phyloP scores from a whole-genome alignment of 2,329 filamentous ascomycete species.

The Aspergillus udagawae region DNA sequence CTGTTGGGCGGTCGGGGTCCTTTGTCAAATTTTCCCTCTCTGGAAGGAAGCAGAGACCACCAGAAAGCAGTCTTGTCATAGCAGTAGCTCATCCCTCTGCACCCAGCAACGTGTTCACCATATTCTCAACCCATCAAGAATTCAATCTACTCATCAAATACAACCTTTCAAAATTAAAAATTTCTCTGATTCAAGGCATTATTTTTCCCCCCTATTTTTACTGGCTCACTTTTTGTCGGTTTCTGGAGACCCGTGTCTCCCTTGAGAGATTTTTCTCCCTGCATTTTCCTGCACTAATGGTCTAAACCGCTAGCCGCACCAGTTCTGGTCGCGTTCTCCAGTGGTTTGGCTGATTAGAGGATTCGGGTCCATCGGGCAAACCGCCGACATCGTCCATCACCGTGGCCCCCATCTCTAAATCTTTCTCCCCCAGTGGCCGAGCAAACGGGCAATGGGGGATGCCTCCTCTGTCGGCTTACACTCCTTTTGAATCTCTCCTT shows the following conservation, averaged over 20 bases:
- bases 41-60: background rate
- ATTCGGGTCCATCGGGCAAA: conserved; percentile 5
- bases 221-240: background rate
- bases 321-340: conserved; percentile 1
- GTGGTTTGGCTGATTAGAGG: conserved; percentile 2
- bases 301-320: conserved; percentile 17
- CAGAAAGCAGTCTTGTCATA: background rate
- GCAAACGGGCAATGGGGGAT: conserved; percentile 48
- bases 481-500: conserved; percentile 78
- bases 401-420: conserved; percentile 36
- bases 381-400: conserved; percentile 19
- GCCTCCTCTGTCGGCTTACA: conserved; percentile 64
- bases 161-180: background rate
- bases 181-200: background rate
- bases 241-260: background rate
- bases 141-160: background rate
- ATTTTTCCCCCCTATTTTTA: conserved; percentile 1
- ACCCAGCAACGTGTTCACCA: background rate
- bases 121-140: conserved; percentile 2
- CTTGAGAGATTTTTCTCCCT: conserved; percentile 2
- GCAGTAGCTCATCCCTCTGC: background rate
- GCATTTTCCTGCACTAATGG: conserved; percentile 20
- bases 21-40: background rate
- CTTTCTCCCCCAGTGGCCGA: conserved; percentile 33
- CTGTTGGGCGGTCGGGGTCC: background rate